Evolutionary conservation across 2,329 filamentous ascomycete genomes (phyloP).

Genomic region (Aspergillus puulaauensis): DNA sequence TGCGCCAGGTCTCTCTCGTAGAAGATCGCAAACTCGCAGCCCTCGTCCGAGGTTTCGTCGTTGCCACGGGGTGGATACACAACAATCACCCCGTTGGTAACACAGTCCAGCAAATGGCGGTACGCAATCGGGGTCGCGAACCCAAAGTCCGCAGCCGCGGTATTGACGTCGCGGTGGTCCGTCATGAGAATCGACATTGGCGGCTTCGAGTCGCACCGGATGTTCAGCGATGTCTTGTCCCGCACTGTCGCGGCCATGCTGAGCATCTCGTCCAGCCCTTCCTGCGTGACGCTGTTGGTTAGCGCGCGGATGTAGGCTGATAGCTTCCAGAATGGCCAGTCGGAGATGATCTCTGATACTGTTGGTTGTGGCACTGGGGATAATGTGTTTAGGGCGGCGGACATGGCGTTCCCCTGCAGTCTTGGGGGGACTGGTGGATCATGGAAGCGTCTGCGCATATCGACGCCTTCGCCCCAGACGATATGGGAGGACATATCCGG

Average conservation of each 20-base stretch:
- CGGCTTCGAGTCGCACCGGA: conserved; percentile 36
- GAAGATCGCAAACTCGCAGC: conserved; percentile 34
- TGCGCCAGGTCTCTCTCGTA: conserved; percentile 36
- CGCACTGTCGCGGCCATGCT: conserved; percentile 33
- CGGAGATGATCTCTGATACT: conserved; percentile 34
- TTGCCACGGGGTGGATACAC: conserved; percentile 31
- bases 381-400: conserved; percentile 21
- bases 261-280: conserved; percentile 30
- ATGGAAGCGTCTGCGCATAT: conserved; percentile 41
- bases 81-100: conserved; percentile 22
- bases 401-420: conserved; percentile 40
- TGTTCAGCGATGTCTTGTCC: conserved; percentile 37
- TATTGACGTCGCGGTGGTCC: conserved; percentile 35
- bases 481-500: conserved; percentile 26
- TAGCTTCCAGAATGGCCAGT: conserved; percentile 35
- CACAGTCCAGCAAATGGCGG: conserved; percentile 32
- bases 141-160: conserved; percentile 36
- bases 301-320: conserved; percentile 40
- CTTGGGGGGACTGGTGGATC: conserved; percentile 32
- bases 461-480: conserved; percentile 39
- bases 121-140: conserved; percentile 36
- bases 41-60: conserved; percentile 33
- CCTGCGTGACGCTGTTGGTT: conserved; percentile 36
- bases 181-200: conserved; percentile 38
- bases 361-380: conserved; percentile 31